These are phyloP conservation scores for Fusarium clavum DNA, from an alignment of 2,329 filamentous ascomycete species.

Conservation along the genomic window DNA sequence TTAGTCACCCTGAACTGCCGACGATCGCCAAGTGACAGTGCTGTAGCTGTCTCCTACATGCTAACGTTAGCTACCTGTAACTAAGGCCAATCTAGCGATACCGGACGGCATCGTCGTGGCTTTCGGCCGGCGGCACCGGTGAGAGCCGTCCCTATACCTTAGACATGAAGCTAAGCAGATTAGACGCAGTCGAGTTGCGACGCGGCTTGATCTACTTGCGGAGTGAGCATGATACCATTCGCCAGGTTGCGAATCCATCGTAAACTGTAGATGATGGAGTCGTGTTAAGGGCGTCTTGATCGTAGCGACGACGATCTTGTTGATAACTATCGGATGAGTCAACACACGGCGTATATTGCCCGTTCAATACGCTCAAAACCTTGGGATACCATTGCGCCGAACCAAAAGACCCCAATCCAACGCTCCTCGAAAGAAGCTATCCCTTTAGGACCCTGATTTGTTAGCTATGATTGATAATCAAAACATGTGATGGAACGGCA, in stretches of 20 bases:
- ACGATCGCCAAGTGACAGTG: neutral
- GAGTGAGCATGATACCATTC: constrained; percentile 23
- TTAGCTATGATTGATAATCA: neutral
- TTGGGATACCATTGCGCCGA: constrained; percentile 16
- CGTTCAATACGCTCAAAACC: constrained; percentile 16
- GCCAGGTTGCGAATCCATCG: constrained; percentile 1
- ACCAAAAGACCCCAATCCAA: neutral
- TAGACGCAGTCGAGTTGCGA: neutral
- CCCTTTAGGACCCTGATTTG: neutral
- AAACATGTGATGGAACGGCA: constrained; percentile 5
- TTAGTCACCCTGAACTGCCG: constrained; percentile 11
- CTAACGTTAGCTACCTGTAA: neutral
- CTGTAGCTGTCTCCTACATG: neutral
- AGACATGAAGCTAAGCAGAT: constrained; percentile 2
- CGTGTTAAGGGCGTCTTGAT: neutral
- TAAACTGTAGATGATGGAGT: neutral
- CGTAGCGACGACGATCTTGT: neutral
- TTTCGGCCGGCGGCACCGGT: constrained; percentile 26
- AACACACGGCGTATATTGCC: neutral
- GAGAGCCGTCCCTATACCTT: constrained; percentile 14
- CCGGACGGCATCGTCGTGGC: constrained; percentile 1
- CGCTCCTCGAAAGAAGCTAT: constrained; percentile 5
- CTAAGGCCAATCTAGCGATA: neutral
- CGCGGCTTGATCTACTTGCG: neutral
- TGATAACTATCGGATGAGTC: constrained; percentile 1